Conservation (phyloP, 495 filamentous ascomycete species). For the Podospora australis region DNA sequence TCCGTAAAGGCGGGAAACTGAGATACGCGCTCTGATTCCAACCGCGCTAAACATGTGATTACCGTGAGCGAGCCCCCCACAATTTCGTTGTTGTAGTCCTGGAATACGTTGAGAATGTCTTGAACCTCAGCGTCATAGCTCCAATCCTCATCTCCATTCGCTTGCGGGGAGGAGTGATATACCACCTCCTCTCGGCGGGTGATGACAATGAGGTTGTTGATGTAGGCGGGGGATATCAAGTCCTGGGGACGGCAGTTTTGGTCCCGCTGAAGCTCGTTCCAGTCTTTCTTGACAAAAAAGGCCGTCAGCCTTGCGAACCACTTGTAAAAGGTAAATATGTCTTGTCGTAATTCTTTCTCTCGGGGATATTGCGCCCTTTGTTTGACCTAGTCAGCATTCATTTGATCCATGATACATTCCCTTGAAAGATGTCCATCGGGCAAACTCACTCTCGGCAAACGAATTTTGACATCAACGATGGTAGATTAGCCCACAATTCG, state of each 20-base stretch:
- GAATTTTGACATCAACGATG: conserved; percentile 17
- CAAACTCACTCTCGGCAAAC: conserved; percentile 19
- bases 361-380: conserved; percentile 11
- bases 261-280: conserved; percentile 5
- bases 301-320: conserved; percentile 25
- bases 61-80: conserved; percentile 11
- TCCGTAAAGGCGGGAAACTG: conserved; percentile 40
- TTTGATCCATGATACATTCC: no score
- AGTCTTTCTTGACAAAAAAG: conserved; percentile 26
- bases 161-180: conserved; percentile 19
- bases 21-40: conserved; percentile 26
- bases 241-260: conserved; percentile 16
- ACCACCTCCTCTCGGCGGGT: conserved; percentile 25
- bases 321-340: conserved; percentile 26
- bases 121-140: conserved; percentile 25
- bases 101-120: conserved; percentile 26
- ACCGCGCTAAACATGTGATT: conserved; percentile 24
- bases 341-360: conserved; percentile 12
- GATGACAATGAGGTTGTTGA: conserved; percentile 23
- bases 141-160: conserved; percentile 22
- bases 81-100: conserved; percentile 14
- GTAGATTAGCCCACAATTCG: conserved; percentile 30
- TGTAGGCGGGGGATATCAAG: conserved; percentile 25
- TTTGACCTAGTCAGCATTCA: no score
- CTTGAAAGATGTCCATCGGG: no score